Base-by-base conservation (phyloP, 345 rosid species). In the Eucalyptus curtisii region DNA sequence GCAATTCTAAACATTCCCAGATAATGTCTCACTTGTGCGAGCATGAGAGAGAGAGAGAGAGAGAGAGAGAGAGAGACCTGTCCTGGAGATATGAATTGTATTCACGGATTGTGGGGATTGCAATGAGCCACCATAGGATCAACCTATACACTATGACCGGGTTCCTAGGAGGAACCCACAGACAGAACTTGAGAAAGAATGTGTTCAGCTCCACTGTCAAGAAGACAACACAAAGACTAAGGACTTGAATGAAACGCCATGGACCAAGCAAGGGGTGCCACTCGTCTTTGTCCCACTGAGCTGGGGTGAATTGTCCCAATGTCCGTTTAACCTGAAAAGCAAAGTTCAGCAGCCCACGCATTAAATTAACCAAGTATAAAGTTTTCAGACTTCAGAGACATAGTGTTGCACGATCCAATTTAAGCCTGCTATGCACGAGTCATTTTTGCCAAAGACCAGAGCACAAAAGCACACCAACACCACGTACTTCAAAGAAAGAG, bases 191-290 rank as follows among this genome's bases (percentile, higher is more conserved):
- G 25, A 98, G 97, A 92, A 98, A 98, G 94, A 98, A 98, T 88
- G 99, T 98, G 92, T 98, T 97, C 15, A 98, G 96, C 92, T 98
- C 99, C 64, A 98, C 98, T 4, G 97, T 98, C 92, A 97, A 90
- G 91, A 98, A 97, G 85, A 96, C 91, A 14, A 98, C 91, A 91
- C 99, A 96, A 42, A 98, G 99, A 86, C 91, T 94, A 61, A 98
- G 96, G 86, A 97, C 98, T 97, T 98, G 99, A 87, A 97, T 93
- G 88, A 98, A 98, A 31, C 99, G 97, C 99, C 98, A 95, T 84
- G 99, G 99, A 76, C 97, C 99, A 89, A 95, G 99, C 89, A 98
- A 88, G 4, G 99, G 99, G 87, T 95, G 99, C 99, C 99, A 97
- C 90, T 98, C 99, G 90, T 98, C 99, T 93, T 95, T 98, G 89